These are phyloP conservation scores for Crithidia bombi DNA, from an alignment of 208 protist species.

Conservation along the genomic window DNA sequence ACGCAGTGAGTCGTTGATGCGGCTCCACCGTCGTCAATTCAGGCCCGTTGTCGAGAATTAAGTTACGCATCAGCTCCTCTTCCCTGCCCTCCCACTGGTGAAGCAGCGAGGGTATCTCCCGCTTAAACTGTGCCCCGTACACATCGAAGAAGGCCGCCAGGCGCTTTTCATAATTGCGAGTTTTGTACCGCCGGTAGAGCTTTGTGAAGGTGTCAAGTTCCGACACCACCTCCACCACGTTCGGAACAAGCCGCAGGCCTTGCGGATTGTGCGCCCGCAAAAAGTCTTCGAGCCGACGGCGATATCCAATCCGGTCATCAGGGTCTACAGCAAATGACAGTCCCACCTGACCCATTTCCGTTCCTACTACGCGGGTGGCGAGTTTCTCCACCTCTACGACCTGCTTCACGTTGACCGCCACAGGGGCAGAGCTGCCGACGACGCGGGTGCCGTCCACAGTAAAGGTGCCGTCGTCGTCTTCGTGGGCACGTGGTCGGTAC, in stretches of 20 bases:
- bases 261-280: constrained; percentile 64
- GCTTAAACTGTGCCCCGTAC: constrained; percentile 61
- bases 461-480: constrained; percentile 13
- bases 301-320: constrained; percentile 53
- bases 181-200: constrained; percentile 69
- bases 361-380: constrained; percentile 64
- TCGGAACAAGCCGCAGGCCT: constrained; percentile 59
- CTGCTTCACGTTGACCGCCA: constrained; percentile 49
- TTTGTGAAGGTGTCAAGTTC: constrained; percentile 84
- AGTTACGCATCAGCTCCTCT: constrained; percentile 78
- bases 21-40: constrained; percentile 63
- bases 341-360: constrained; percentile 75
- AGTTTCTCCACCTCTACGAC: constrained; percentile 71
- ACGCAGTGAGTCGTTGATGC: constrained; percentile 56
- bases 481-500: constrained; percentile 15
- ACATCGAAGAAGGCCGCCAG: constrained; percentile 63
- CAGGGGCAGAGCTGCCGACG: constrained; percentile 43
- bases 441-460: constrained; percentile 29
- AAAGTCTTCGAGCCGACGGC: constrained; percentile 60
- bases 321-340: constrained; percentile 70
- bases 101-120: constrained; percentile 52
- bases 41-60: constrained; percentile 78
- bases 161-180: constrained; percentile 66
- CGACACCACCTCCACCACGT: constrained; percentile 59
- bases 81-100: constrained; percentile 71